Evolutionary conservation across 1,284 basidiomycete genomes (phyloP).

Genomic region (Mycena citricolor): DNA sequence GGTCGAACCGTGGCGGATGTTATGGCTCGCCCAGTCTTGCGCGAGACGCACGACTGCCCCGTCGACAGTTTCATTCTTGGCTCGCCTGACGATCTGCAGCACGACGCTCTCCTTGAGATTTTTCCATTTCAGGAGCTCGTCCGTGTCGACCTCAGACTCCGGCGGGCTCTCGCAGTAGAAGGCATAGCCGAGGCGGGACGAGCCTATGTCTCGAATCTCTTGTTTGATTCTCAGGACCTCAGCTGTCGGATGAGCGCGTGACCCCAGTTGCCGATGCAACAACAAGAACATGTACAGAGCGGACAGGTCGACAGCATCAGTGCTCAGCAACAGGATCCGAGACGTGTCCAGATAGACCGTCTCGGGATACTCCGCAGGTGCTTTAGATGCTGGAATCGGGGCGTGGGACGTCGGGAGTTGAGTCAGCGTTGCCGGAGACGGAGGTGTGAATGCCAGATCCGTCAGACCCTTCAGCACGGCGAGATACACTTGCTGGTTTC

Average conservation of each 20-base stretch:
- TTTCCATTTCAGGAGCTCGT: constrained; percentile 47
- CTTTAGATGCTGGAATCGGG: constrained; percentile 30
- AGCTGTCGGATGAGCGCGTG: constrained; percentile 26
- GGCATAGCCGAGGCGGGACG: constrained; percentile 56
- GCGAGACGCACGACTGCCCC: constrained; percentile 54
- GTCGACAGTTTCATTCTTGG: constrained; percentile 41
- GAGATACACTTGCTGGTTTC: constrained; percentile 56
- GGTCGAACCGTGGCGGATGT: constrained; percentile 55
- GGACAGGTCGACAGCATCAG: constrained; percentile 75
- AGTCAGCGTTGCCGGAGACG: constrained; percentile 35
- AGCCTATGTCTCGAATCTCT: constrained; percentile 76
- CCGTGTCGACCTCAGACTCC: constrained; percentile 28
- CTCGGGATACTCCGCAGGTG: constrained; percentile 65
- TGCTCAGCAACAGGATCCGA: constrained; percentile 67
- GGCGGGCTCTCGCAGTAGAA: constrained; percentile 35
- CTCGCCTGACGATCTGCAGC: constrained; percentile 66
- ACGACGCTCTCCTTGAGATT: constrained; percentile 57
- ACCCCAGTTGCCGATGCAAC: constrained; percentile 71
- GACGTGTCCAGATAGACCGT: constrained; percentile 82
- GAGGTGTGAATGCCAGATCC: constrained; percentile 68
- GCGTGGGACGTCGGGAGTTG: constrained; percentile 32
- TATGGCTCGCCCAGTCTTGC: constrained; percentile 61
- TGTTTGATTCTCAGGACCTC: constrained; percentile 65
- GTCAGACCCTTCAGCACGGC: constrained; percentile 65
- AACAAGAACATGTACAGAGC: constrained; percentile 80